These are phyloP conservation scores for Penicillium goetzii DNA, from an alignment of 495 filamentous ascomycete genomes.

Conservation along the genomic window DNA sequence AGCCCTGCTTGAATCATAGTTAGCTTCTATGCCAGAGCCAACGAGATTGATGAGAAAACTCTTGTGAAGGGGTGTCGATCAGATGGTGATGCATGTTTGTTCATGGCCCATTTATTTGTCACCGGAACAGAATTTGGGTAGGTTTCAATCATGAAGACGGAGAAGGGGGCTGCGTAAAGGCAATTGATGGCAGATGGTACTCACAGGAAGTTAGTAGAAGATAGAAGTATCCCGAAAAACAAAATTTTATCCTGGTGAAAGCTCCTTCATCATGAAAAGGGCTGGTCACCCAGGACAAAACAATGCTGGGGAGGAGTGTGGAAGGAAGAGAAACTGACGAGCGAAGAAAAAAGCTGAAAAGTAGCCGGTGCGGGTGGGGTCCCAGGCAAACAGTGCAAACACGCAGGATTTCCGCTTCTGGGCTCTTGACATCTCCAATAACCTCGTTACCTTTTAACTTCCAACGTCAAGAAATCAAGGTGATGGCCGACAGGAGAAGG, in stretches of 20 bases:
- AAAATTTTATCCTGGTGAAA: background rate
- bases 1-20: constrained; percentile 23
- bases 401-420: constrained; percentile 45
- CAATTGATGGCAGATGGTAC: constrained; percentile 18
- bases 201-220: constrained; percentile 7
- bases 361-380: constrained; percentile 24
- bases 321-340: constrained; percentile 33
- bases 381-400: constrained; percentile 50
- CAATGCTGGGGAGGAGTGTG: constrained; percentile 29
- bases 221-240: background rate
- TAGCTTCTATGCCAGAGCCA: constrained; percentile 16
- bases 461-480: constrained; percentile 6
- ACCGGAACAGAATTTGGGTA: constrained; percentile 65
- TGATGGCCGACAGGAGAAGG: constrained; percentile 84
- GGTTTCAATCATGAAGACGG: constrained; percentile 64
- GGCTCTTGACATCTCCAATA: constrained; percentile 21
- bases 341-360: constrained; percentile 37
- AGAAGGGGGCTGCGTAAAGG: constrained; percentile 11
- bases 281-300: constrained; percentile 10
- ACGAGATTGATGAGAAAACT: constrained; percentile 8
- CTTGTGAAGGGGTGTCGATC: constrained; percentile 47
- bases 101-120: constrained; percentile 82
- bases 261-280: constrained; percentile 31
- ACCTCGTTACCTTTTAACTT: constrained; percentile 21
- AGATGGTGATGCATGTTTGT: constrained; percentile 99